These are phyloP conservation scores for Suhomyces terraborum DNA, from an alignment of 1,139 yeast species.

Conservation along the genomic window DNA sequence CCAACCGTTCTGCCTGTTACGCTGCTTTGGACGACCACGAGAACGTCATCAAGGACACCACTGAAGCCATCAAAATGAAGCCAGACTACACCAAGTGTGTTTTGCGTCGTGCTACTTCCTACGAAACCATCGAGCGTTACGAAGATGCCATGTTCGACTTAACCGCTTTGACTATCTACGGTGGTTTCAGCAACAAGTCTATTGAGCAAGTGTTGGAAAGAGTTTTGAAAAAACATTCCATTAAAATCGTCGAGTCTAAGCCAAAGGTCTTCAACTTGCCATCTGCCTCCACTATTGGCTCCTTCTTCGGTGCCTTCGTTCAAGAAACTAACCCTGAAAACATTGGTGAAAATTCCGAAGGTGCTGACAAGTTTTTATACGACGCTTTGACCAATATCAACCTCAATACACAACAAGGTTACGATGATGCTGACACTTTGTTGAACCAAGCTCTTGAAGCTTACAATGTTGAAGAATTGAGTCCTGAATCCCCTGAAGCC, in stretches of 20 bases:
- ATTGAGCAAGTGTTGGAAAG: slow-evolving; percentile 85
- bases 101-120: slow-evolving; percentile 73
- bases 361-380: slow-evolving; percentile 63
- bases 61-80: slow-evolving; percentile 79
- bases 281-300: slow-evolving; percentile 79
- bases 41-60: slow-evolving; percentile 83
- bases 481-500: slow-evolving; percentile 45
- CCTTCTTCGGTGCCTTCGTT: slow-evolving; percentile 80
- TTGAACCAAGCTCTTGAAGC: slow-evolving; percentile 68
- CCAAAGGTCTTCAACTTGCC: slow-evolving; percentile 63
- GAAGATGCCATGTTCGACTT: slow-evolving; percentile 90
- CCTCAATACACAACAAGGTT: slow-evolving; percentile 67
- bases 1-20: slow-evolving; percentile 95
- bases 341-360: slow-evolving; percentile 49
- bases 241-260: slow-evolving; percentile 63
- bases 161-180: slow-evolving; percentile 78
- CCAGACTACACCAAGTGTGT: slow-evolving; percentile 88
- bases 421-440: slow-evolving; percentile 70
- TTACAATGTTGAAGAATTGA: slow-evolving; percentile 43
- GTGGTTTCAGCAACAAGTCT: slow-evolving; percentile 76
- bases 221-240: slow-evolving; percentile 76
- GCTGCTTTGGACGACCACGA: slow-evolving; percentile 77
- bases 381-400: slow-evolving; percentile 68
- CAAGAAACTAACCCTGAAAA: slow-evolving; percentile 50
- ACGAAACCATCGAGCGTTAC: slow-evolving; percentile 76